phyloP scores from a whole-genome alignment of 345 rosid species.

The Linum trigynum region DNA sequence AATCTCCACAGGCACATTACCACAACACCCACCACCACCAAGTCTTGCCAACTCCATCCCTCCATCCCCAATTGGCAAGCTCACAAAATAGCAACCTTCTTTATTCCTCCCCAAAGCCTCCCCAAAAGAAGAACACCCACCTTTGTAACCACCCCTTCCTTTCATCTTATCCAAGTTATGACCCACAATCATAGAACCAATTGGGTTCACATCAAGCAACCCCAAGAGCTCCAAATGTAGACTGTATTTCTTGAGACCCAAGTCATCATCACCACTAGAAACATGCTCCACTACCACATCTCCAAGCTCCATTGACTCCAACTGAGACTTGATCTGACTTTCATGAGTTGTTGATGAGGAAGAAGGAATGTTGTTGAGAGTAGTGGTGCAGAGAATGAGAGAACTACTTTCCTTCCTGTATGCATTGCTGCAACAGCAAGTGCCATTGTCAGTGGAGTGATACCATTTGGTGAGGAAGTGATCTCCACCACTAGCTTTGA shows the following conservation, averaged over 20 bases:
- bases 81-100: conserved; percentile 2
- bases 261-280: neutral
- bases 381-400: neutral
- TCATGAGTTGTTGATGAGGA: neutral
- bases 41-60: conserved; percentile 13
- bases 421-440: conserved; percentile 21
- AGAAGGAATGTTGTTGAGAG: neutral
- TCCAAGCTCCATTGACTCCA: conserved; percentile 5
- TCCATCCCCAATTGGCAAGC: conserved; percentile 13
- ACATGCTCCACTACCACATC: conserved; percentile 11
- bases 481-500: conserved; percentile 15
- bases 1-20: neutral
- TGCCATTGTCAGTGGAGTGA: conserved; percentile 15
- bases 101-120: conserved; percentile 2
- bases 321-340: neutral
- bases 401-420: conserved; percentile 9
- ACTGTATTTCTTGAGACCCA: neutral
- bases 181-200: conserved; percentile 8
- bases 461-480: neutral
- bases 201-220: conserved; percentile 6
- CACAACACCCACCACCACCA: neutral
- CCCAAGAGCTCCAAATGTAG: neutral
- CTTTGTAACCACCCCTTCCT: neutral
- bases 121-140: neutral
- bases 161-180: neutral